Base-by-base conservation (phyloP, 106 monocot species). In the Acorus calamus region DNA sequence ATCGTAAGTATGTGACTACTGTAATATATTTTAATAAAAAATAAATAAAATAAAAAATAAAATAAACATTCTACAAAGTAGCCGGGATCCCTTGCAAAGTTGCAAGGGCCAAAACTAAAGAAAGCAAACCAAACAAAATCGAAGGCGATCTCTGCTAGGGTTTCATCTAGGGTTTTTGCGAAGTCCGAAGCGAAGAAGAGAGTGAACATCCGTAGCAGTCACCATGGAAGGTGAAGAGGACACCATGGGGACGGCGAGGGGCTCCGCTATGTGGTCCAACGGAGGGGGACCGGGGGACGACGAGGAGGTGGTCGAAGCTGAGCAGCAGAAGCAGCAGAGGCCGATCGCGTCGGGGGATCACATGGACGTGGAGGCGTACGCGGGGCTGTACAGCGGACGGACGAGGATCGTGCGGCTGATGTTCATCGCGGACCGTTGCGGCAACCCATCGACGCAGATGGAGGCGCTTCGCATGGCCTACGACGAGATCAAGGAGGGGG, bases 321-420 rank as follows among this genome's bases (percentile, higher is more conserved):
- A 56, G 50, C 55, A 50, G 60, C 44, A 80, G 69, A 68, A 52
- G 73, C 51, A 50, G 72, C 11, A 61, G 79, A 56, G 72, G 82
- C 72, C 28, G 28, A 28, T 28, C 28, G 28, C 28, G 28, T 28
- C 28, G 28, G 74, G 83, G 62, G 94, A 96, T 50, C 94, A 82
- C 80, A 69, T 96, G 74, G 94, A 96, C 71, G 80, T 91, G 49
- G 94, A 96, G 80, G 80, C 84, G 0, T 96, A 96, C 79, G 87
- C 87, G 2, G 79, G 81, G 44, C 75, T 90, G 44, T 96, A 90
- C 80, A 76, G 69, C 57, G 90, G 90, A 46, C 74, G 94, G 62
- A 96, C 86, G 5, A 84, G 76, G 60, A 61, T 96, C 14, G n/a
- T 52, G 10, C 71, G 96, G 44, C 78, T 96, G 6, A 57, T 96